A percentile compares a stretch with the other conserved stretches of the same genome.
phyloP scores from a whole-genome alignment of 2,329 filamentous ascomycete species.

The Pyricularia grisea region DNA sequence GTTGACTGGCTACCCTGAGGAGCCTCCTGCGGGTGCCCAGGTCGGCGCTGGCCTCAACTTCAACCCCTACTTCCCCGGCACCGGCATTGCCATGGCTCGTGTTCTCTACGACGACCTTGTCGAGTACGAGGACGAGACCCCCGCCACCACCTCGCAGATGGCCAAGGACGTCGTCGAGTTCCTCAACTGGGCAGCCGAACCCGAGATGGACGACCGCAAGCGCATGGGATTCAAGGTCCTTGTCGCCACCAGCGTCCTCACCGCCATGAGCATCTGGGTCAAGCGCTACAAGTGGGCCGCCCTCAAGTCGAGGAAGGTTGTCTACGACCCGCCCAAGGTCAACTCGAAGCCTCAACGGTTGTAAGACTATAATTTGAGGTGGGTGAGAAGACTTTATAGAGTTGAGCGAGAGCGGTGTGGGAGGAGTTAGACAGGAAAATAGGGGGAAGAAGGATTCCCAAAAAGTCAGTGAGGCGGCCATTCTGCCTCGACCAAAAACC shows the following conservation, averaged over 20 bases:
- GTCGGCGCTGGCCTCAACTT: conserved; percentile 93
- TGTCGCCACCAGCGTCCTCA: conserved; percentile 66
- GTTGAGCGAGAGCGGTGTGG: not conserved
- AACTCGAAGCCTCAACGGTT: conserved; percentile 11
- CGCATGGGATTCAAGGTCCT: conserved; percentile 99
- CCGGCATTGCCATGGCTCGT: conserved; percentile 97
- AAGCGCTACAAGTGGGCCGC: conserved; percentile 99
- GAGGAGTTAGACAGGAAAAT: not conserved
- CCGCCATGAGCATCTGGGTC: conserved; percentile 88
- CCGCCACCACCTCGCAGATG: conserved; percentile 95
- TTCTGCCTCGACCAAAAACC: not conserved
- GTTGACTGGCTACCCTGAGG: conserved; percentile 94
- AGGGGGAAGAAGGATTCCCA: not conserved
- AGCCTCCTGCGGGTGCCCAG: conserved; percentile 79
- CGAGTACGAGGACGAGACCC: conserved; percentile 95
- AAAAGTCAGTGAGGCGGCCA: not conserved
- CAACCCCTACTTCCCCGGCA: conserved; percentile 99
- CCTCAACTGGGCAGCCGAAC: conserved; percentile 98
- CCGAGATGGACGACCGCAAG: conserved; percentile 99
- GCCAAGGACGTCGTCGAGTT: conserved; percentile 99
- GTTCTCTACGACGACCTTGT: conserved; percentile 96
- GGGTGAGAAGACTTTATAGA: not conserved
- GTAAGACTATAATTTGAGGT: conserved; percentile 15
- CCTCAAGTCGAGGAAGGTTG: conserved; percentile 90
- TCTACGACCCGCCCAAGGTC: conserved; percentile 66